Evolutionary conservation across 371 early-diverging fungal genomes (phyloP).

Genomic region (Capniomyces stellatus): DNA sequence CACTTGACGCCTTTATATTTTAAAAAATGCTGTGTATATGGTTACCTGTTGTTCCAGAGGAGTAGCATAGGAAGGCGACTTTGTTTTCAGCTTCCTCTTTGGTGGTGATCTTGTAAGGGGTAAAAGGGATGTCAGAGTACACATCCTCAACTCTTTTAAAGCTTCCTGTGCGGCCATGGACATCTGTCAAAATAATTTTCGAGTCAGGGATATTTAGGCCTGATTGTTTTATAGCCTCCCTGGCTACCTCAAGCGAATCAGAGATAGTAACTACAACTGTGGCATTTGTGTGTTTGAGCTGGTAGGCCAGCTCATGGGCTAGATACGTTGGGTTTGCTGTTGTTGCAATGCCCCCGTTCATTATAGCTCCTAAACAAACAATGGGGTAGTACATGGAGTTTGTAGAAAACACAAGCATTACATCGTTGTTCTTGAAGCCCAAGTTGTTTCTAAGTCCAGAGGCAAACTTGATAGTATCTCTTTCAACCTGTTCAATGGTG

Average conservation of each 20-base stretch:
- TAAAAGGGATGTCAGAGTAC: not conserved
- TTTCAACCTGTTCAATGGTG: slow-evolving; percentile 41
- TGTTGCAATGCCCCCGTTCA: slow-evolving; percentile 19
- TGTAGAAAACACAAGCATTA: slow-evolving; percentile 44
- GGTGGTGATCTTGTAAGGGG: slow-evolving; percentile 6
- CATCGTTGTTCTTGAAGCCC: slow-evolving; percentile 41
- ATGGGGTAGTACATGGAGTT: slow-evolving; percentile 35
- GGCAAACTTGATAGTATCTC: slow-evolving; percentile 38
- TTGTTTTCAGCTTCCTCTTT: slow-evolving; percentile 12
- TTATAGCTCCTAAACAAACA: slow-evolving; percentile 26
- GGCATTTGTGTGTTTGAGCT: slow-evolving; percentile 13
- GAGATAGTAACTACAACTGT: slow-evolving; percentile 12
- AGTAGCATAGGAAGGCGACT: slow-evolving; percentile 62
- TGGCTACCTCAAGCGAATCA: slow-evolving; percentile 5
- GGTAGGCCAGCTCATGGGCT: slow-evolving; percentile 20
- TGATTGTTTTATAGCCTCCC: slow-evolving; percentile 6
- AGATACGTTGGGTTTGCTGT: slow-evolving; percentile 26
- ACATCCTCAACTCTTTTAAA: not conserved
- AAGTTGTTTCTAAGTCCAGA: slow-evolving; percentile 37
- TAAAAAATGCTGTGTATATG: slow-evolving; percentile 9
- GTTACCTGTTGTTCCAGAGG: slow-evolving; percentile 52
- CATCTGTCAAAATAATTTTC: slow-evolving; percentile 1
- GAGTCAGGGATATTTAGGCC: slow-evolving; percentile 3
- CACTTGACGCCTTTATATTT: slow-evolving; percentile 3
- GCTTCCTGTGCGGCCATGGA: not conserved